A percentile compares a stretch with the other conserved stretches of the same genome.
These are phyloP conservation scores for Daedaleopsis sinensis DNA, from an alignment of 768 basidiomycete genomes.

Conservation along the genomic window DNA sequence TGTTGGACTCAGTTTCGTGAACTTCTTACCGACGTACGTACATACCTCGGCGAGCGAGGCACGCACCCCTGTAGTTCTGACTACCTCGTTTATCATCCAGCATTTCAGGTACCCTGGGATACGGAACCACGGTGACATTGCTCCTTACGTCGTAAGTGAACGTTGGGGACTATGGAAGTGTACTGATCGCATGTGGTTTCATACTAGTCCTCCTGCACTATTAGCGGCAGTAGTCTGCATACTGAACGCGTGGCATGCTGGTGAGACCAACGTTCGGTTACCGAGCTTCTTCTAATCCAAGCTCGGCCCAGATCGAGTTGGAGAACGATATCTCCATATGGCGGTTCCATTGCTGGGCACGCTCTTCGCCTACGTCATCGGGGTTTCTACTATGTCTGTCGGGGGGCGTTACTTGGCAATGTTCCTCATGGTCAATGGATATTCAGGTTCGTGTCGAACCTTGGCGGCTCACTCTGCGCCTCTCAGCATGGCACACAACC, in stretches of 20 bases:
- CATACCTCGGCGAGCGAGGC: neutral
- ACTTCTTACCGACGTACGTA: slow-evolving; percentile 56
- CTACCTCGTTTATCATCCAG: slow-evolving; percentile 31
- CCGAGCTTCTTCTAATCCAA: neutral
- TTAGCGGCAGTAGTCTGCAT: slow-evolving; percentile 51
- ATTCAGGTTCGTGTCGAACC: slow-evolving; percentile 35
- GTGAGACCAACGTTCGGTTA: slow-evolving; percentile 24
- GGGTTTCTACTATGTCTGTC: slow-evolving; percentile 52
- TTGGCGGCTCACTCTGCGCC: neutral
- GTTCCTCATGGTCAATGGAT: slow-evolving; percentile 66
- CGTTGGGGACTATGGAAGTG: neutral
- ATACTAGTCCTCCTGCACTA: slow-evolving; percentile 61
- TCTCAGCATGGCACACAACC: too few species aligned
- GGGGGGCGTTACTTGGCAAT: slow-evolving; percentile 60
- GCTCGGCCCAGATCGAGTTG: slow-evolving; percentile 47
- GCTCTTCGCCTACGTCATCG: slow-evolving; percentile 64
- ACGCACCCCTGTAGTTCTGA: neutral
- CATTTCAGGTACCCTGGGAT: slow-evolving; percentile 62
- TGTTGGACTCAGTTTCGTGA: slow-evolving; percentile 59
- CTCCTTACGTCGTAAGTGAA: slow-evolving; percentile 59
- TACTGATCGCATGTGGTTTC: neutral
- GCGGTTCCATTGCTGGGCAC: slow-evolving; percentile 59
- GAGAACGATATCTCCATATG: slow-evolving; percentile 68
- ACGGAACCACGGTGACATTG: slow-evolving; percentile 58
- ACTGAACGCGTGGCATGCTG: slow-evolving; percentile 59